Percentiles rank a stretch among this genome's conserved stretches.
These are phyloP conservation scores for Taphrina communis DNA, from an alignment of 1,139 yeast species.

Conservation along the genomic window DNA sequence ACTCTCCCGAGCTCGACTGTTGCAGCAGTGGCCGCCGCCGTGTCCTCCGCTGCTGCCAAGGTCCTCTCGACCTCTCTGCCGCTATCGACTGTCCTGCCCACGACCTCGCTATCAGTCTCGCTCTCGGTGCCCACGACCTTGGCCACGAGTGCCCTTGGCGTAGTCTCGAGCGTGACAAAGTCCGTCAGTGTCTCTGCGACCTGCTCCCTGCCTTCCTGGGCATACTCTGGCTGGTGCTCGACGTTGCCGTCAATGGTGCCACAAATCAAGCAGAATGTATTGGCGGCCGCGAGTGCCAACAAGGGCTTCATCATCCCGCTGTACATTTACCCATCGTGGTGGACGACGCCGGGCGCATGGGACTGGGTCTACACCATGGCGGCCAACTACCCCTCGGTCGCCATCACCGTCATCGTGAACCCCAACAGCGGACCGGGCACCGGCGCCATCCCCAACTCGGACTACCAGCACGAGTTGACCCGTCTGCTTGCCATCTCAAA, in stretches of 20 bases:
- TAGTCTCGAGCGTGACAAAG: background rate
- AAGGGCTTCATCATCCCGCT: conserved; percentile 22
- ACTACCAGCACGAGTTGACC: conserved; percentile 25
- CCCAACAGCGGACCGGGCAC: conserved; percentile 26
- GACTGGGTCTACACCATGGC: conserved; percentile 29
- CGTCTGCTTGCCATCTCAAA: conserved; percentile 16
- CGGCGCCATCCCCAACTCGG: conserved; percentile 14
- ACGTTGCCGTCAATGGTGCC: conserved; percentile 12
- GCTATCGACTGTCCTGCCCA: background rate
- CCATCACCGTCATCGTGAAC: conserved; percentile 20
- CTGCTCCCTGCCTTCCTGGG: conserved; percentile 23
- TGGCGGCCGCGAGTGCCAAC: conserved; percentile 9
- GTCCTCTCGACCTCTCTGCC: background rate
- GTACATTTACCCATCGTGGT: conserved; percentile 34
- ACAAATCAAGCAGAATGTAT: conserved; percentile 9
- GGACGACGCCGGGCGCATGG: conserved; percentile 30
- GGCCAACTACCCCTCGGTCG: conserved; percentile 4
- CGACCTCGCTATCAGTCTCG: background rate
- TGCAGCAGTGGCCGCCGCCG: background rate
- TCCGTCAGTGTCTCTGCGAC: background rate
- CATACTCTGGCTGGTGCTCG: conserved; percentile 27
- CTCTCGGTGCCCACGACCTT: background rate
- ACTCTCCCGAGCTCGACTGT: conserved; percentile 16
- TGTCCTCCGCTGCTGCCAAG: conserved; percentile 7
- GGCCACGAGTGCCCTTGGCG: conserved; percentile 2